These are phyloP conservation scores for Clausena lansium DNA, from an alignment of 345 rosid genomes.

Conservation along the genomic window DNA sequence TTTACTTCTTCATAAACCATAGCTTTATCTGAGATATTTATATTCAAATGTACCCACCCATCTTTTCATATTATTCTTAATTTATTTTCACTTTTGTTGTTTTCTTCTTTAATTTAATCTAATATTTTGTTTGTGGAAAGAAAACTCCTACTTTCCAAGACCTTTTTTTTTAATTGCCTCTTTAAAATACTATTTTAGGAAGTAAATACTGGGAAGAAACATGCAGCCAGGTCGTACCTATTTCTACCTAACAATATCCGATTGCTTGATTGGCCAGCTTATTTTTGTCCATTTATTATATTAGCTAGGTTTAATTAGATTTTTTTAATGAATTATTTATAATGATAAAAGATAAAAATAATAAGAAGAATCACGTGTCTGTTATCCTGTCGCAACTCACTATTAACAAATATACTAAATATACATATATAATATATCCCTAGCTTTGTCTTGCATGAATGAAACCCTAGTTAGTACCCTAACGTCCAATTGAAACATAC, in stretches of 20 bases:
- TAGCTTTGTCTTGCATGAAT: neutral
- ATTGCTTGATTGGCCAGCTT: constrained; percentile 4
- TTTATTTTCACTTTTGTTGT: neutral
- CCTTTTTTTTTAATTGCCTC: no score
- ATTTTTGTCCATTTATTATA: neutral
- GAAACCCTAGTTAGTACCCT: neutral
- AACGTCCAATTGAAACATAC: neutral
- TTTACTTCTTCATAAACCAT: neutral
- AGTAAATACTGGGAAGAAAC: neutral
- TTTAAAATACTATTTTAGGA: neutral
- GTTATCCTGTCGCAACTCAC: neutral
- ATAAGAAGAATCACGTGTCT: neutral
- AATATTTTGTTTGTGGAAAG: neutral
- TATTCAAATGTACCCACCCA: no score
- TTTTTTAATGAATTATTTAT: neutral
- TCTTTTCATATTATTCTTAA: neutral
- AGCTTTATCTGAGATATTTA: neutral
- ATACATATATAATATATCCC: neutral
- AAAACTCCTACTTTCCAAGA: neutral
- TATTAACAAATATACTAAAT: neutral
- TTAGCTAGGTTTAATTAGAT: neutral
- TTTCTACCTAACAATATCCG: constrained; percentile 19
- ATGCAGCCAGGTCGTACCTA: neutral
- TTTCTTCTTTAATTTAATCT: neutral
- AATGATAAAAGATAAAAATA: neutral